Conservation (phyloP, 2,329 filamentous ascomycete genomes). For the Botrytis paeoniae region DNA sequence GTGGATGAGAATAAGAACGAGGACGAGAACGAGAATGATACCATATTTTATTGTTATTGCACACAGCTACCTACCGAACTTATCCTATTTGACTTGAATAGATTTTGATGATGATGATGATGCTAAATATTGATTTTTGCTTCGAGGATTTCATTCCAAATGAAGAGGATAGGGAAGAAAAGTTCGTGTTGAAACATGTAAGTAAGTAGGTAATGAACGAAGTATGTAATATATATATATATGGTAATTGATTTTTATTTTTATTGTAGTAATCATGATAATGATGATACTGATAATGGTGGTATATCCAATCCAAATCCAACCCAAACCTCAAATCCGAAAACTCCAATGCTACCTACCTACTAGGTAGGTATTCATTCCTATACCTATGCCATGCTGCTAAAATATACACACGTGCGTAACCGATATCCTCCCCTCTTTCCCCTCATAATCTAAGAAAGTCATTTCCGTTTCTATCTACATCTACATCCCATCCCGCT, state of each 20-base stretch:
- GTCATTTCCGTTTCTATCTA: no score
- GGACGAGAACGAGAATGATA: neutral
- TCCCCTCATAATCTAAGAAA: no score
- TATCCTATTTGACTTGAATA: neutral
- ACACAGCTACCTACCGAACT: neutral
- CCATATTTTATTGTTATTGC: neutral
- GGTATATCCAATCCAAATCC: constrained; percentile 6
- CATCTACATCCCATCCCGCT: no score
- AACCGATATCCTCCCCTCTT: no score
- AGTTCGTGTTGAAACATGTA: neutral
- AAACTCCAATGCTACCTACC: neutral
- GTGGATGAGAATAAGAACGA: neutral
- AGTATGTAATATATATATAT: neutral
- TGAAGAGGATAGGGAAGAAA: no score
- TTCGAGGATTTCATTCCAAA: neutral
- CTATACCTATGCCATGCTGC: no score
- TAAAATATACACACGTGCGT: neutral
- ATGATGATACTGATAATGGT: neutral
- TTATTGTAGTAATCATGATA: neutral
- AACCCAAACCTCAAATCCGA: neutral
- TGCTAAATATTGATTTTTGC: neutral
- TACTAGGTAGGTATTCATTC: no score
- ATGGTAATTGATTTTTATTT: neutral
- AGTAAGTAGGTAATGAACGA: neutral
- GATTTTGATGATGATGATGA: neutral